Conservation (phyloP, 2,329 filamentous ascomycete species). For the Phyllosticta paracitricarpa region DNA sequence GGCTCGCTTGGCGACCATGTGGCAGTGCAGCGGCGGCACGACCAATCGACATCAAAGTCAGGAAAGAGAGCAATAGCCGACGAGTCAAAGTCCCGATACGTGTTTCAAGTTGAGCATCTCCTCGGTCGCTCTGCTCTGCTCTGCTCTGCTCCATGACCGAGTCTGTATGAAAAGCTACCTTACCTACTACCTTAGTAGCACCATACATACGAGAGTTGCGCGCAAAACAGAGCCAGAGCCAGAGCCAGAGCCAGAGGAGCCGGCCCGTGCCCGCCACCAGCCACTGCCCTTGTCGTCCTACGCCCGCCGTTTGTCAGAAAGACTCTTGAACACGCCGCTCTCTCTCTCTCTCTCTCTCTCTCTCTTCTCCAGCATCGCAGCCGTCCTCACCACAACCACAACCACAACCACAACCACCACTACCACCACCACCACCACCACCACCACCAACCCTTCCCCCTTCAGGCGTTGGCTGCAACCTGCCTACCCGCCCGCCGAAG, state of each 20-base stretch:
- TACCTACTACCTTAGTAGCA: too few species aligned
- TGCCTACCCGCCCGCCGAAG: not conserved
- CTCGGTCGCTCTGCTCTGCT: not conserved
- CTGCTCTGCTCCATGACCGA: not conserved
- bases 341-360: not conserved
- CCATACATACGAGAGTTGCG: not conserved
- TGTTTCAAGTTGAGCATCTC: not conserved
- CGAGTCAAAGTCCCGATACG: not conserved
- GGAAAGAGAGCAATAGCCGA: not conserved
- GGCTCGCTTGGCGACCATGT: not conserved
- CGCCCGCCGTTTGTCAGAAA: too few species aligned
- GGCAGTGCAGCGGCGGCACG: not conserved
- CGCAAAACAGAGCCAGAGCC: not conserved
- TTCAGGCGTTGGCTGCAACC: not conserved
- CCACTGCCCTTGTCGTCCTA: not conserved
- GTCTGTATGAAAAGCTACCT: too few species aligned
- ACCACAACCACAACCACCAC: too few species aligned
- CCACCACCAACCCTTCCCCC: too few species aligned
- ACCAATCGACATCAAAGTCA: not conserved
- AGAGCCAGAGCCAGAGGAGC: not conserved
- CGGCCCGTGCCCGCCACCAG: not conserved
- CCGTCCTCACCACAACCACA: too few species aligned
- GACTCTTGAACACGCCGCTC: not conserved
- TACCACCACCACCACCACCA: too few species aligned
- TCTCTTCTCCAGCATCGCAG: not conserved